Percentiles rank a stretch among this genome's conserved stretches.
Conservation (phyloP, 352 stramenopile genomes). For the Pythium myriotylum region DNA sequence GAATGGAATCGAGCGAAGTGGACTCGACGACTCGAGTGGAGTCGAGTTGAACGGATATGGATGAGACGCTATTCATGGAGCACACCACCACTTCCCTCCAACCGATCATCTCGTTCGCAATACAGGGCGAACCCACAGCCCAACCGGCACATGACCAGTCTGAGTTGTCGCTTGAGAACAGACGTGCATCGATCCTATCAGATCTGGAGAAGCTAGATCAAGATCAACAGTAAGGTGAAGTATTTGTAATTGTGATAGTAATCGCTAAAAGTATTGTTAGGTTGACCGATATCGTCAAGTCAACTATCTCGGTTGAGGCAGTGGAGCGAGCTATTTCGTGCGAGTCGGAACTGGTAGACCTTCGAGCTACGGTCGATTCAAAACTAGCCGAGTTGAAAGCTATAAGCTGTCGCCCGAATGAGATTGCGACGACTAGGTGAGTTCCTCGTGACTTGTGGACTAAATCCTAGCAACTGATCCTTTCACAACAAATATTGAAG, state of each 20-base stretch:
- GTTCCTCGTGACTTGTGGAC: no score
- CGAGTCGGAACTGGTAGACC: conserved; percentile 5
- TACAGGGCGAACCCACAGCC: no score
- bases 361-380: conserved; percentile 12
- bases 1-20: no score
- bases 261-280: no score
- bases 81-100: no score
- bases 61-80: no score
- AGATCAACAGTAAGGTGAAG: conserved; percentile 15
- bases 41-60: no score
- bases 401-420: conserved; percentile 9
- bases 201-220: conserved; percentile 1
- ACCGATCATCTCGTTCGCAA: no score
- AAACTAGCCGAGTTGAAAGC: neutral
- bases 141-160: no score
- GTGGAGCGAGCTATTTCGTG: conserved; percentile 22
- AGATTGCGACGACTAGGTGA: conserved; percentile 10
- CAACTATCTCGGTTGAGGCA: conserved; percentile 19
- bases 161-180: neutral
- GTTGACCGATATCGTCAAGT: conserved; percentile 19
- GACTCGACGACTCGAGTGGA: no score
- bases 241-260: no score
- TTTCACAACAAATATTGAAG: no score
- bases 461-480: neutral
- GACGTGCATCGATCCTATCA: neutral